Base-by-base conservation (phyloP, 2,329 filamentous ascomycete species). In the Neonectria ditissima region DNA sequence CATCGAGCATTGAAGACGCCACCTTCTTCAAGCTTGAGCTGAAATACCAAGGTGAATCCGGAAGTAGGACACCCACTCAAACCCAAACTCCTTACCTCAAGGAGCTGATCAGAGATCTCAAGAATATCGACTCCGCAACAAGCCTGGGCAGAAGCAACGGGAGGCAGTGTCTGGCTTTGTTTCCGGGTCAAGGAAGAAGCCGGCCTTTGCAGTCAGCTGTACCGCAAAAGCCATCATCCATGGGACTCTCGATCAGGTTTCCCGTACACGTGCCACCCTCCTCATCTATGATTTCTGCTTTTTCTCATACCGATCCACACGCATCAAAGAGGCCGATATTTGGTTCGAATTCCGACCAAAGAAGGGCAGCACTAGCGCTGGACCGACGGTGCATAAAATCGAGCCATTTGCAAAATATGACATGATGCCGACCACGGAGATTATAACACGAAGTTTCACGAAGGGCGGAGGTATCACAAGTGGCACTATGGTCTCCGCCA, bases 171-270 rank as follows among this genome's bases (percentile, higher is more conserved):
- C 48, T 11, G 28, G 28, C 11, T 52, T 52, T 37, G 16, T 30
- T 24, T 34, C n/a, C 5, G n/a, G 30, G 7, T 52, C 48, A 18
- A 39, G 18, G 28, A 52, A 37, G n/a, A 52, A 37, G 34, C 48
- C 48, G 22, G 48, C 48, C 8, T 52, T 52, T 18, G 5, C 6
- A 1, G 48, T 52, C n/a, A 52, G 48, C 30, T 52, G 48, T 18
- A 37, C n/a, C 9, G 48, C 48, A 11, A 52, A 52, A 20, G 48
- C 48, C n/a, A 52, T 52, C n/a, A 37, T 52, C 30, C 48, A 52
- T 10, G 48, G 48, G 37, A 32, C 16, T n/a, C 30, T 22, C 1
- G 30, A 52, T 22, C 28, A 37, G 28, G n/a, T 13, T 37, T 10
- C 30, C n/a, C 20, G 39, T 9, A 52, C 28, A 4, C 28, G 26